Evolutionary conservation across 768 basidiomycete species (phyloP).

Genomic region (Suillus subalutaceus): DNA sequence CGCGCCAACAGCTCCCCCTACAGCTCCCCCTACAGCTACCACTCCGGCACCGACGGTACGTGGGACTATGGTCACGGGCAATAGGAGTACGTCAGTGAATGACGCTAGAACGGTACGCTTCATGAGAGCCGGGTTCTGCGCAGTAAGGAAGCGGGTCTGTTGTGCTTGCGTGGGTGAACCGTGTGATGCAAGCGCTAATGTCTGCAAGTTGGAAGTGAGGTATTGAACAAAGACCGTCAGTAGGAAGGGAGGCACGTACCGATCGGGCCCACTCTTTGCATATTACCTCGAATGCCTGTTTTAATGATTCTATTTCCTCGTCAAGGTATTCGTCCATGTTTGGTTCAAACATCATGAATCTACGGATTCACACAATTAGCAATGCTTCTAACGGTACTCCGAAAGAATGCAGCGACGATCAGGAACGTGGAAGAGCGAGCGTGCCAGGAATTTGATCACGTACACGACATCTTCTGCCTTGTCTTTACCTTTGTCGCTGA

Average conservation of each 20-base stretch:
- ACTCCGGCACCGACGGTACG: conserved; percentile 75
- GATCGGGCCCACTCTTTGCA: conserved; percentile 82
- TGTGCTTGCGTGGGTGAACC: conserved; percentile 10
- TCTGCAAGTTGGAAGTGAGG: neutral
- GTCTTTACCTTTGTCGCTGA: conserved; percentile 10
- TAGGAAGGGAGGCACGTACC: conserved; percentile 41
- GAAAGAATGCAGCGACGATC: conserved; percentile 10
- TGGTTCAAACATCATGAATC: conserved; percentile 92
- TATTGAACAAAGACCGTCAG: neutral
- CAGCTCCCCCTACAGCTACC: conserved; percentile 52
- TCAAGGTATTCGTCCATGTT: conserved; percentile 99
- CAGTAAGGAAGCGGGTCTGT: conserved; percentile 69
- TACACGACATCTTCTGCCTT: conserved; percentile 83
- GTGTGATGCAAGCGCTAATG: conserved; percentile 9
- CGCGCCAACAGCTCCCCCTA: conserved; percentile 67
- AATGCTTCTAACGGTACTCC: conserved; percentile 3
- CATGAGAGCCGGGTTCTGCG: conserved; percentile 87
- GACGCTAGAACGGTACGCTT: conserved; percentile 93
- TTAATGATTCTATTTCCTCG: conserved; percentile 86
- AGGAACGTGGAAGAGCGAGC: conserved; percentile 16
- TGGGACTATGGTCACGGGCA: conserved; percentile 97
- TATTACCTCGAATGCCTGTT: conserved; percentile 69
- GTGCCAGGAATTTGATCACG: conserved; percentile 28
- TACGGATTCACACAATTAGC: conserved; percentile 32
- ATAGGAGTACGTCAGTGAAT: conserved; percentile 84